Evolutionary conservation across 768 basidiomycete genomes (phyloP).

Genomic region (Floccularia luteovirens): DNA sequence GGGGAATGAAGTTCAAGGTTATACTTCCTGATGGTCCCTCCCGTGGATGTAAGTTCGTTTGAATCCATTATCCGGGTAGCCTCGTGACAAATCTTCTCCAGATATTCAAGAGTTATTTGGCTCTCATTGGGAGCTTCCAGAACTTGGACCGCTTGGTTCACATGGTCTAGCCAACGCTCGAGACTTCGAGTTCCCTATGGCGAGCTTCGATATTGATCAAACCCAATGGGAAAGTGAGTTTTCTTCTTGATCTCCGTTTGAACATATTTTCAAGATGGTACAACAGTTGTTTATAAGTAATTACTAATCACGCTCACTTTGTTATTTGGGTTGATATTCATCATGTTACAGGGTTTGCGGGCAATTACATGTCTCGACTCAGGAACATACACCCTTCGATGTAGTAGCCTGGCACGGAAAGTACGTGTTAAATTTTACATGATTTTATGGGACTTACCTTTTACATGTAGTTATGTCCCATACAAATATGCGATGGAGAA

Average conservation of each 20-base stretch:
- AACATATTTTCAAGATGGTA: not conserved
- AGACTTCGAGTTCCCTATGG: constrained; percentile 58
- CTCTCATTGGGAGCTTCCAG: constrained; percentile 53
- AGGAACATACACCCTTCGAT: constrained; percentile 65
- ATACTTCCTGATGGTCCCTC: constrained; percentile 50
- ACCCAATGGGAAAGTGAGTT: not conserved
- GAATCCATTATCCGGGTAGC: constrained; percentile 22
- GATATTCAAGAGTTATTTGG: constrained; percentile 63
- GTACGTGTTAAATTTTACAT: constrained; percentile 23
- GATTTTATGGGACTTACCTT: not conserved
- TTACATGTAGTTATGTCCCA: constrained; percentile 42
- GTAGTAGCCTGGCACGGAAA: constrained; percentile 69
- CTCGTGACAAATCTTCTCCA: constrained; percentile 28
- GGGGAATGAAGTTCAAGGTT: constrained; percentile 62
- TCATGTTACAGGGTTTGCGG: constrained; percentile 39
- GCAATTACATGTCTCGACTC: constrained; percentile 41
- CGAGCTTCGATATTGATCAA: constrained; percentile 29
- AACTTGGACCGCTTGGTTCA: constrained; percentile 58
- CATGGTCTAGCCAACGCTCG: constrained; percentile 60
- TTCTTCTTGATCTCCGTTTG: not conserved
- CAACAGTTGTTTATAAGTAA: constrained; percentile 42
- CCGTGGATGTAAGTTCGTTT: constrained; percentile 48
- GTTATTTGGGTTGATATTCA: not conserved
- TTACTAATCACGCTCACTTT: constrained; percentile 1
- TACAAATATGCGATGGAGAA: constrained; percentile 63